Conservation (phyloP, 2,329 filamentous ascomycete species). For the Trichoderma koningiopsis region DNA sequence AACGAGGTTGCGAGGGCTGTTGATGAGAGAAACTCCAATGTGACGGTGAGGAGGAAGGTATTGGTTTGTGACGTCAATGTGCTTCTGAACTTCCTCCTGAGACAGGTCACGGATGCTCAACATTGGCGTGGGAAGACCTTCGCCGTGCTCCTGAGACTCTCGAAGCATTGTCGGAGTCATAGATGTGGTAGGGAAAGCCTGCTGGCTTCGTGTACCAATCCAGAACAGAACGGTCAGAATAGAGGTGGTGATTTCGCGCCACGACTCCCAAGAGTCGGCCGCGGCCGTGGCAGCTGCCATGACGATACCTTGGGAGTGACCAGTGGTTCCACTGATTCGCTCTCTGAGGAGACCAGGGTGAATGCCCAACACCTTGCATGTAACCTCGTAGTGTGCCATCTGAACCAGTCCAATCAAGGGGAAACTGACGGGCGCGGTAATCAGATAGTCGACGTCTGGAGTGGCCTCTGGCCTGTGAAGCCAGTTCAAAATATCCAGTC, state of each 20-base stretch:
- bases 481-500: slow-evolving; percentile 94
- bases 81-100: slow-evolving; percentile 85
- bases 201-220: slow-evolving; percentile 96
- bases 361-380: slow-evolving; percentile 86
- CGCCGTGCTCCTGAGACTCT: slow-evolving; percentile 90
- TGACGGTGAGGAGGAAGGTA: slow-evolving; percentile 91
- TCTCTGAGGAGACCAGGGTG: slow-evolving; percentile 87
- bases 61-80: slow-evolving; percentile 95
- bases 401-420: slow-evolving; percentile 95
- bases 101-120: slow-evolving; percentile 94
- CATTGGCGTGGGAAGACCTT: slow-evolving; percentile 97
- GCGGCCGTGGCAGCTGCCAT: slow-evolving; percentile 90
- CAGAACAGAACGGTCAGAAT: slow-evolving; percentile 95
- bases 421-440: slow-evolving; percentile 93
- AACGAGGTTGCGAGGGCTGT: slow-evolving; percentile 95
- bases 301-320: slow-evolving; percentile 95
- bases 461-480: slow-evolving; percentile 85
- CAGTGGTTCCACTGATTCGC: slow-evolving; percentile 82
- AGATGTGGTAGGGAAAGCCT: slow-evolving; percentile 94
- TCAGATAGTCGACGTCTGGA: slow-evolving; percentile 90
- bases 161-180: slow-evolving; percentile 87
- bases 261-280: slow-evolving; percentile 90
- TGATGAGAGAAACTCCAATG: slow-evolving; percentile 92
- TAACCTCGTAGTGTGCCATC: slow-evolving; percentile 91
- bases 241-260: slow-evolving; percentile 74